Base-by-base conservation (phyloP, 768 basidiomycete genomes). In the Suillus variegatus region DNA sequence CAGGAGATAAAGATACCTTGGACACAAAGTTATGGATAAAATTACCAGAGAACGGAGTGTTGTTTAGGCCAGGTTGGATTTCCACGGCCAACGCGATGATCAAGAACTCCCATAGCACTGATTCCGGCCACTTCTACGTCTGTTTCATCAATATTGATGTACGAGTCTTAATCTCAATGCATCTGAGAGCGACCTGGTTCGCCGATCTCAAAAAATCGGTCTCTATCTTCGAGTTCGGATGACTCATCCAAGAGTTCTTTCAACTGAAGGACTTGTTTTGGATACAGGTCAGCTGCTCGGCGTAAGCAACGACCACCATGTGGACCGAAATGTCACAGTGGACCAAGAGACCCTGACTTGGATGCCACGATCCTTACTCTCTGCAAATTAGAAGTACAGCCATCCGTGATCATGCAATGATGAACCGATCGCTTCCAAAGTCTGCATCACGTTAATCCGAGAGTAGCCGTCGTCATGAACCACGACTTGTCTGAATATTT, bases 21-120 rank as follows among this genome's bases (percentile, higher is more conserved):
- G 88, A 91, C 73, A 78, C 79, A 66, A 81, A 87, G 65, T 82
- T 94, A 1, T 93, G 86, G 84, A 75, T 72, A 16, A 80, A 82
- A 41, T 74, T 93, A 12, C 87, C 86, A 4, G 84, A 90, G 56
- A 82, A 82, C 28, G 85, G 86, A 20, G 81, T 94, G 40, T 79
- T 94, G 47, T 76, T 91, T 62, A 84, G 81, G 0, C 90, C 92
- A 52, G 91, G 91, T 69, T 79, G 62, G 62, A 58, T 67, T 2
- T 66, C 49, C 38, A 56, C 41, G 13, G 38, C 63, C 32, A 54
- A 51, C 46, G 16, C 20, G 47, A 20, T 81, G 80, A 81, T 12
- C 25, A 44, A 28, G 66, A 51, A 25, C 71, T 74, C 80, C 25
- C 75, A 61, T 2, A 65, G 67, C 8, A 61, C 64, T 14, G 68